Conservation (phyloP, 208 protist species). For the Leptomonas seymouri region DNA sequence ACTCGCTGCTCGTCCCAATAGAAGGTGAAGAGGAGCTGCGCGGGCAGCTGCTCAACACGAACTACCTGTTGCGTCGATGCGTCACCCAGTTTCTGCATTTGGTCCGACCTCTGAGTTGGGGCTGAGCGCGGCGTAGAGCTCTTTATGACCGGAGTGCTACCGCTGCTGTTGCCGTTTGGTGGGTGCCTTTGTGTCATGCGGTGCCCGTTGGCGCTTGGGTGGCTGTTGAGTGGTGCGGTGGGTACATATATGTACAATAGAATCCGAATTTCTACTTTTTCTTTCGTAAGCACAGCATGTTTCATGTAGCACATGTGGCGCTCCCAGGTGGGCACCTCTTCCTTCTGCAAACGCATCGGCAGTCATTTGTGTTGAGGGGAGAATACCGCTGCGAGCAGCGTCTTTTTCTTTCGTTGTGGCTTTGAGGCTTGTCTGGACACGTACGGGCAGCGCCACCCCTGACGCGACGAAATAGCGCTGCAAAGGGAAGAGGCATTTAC, state of each 20-base stretch:
- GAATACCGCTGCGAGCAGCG: not conserved
- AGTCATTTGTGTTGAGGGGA: not conserved
- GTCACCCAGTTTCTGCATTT: slow-evolving; percentile 81
- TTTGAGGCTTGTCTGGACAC: not conserved
- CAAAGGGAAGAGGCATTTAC: too few relatives aligned
- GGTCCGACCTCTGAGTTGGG: slow-evolving; percentile 86
- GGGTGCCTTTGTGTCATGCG: not conserved
- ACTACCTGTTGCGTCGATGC: slow-evolving; percentile 85
- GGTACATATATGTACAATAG: slow-evolving; percentile 14
- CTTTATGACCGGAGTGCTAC: not conserved
- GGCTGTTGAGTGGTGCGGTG: not conserved
- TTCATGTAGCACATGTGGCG: not conserved
- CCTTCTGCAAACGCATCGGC: too few relatives aligned
- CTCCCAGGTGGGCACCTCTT: too few relatives aligned
- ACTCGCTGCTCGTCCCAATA: slow-evolving; percentile 57
- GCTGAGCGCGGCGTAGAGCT: slow-evolving; percentile 30
- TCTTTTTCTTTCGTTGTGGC: not conserved
- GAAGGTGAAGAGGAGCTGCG: slow-evolving; percentile 63
- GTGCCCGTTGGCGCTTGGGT: not conserved
- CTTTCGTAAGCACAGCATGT: slow-evolving; percentile 3
- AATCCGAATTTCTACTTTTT: not conserved
- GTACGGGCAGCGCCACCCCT: too few relatives aligned
- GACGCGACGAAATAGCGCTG: too few relatives aligned
- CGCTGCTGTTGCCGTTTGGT: not conserved
- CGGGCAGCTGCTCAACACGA: slow-evolving; percentile 57